phyloP scores from a whole-genome alignment of 306 rosid species.

The Macrotyloma uniflorum region DNA sequence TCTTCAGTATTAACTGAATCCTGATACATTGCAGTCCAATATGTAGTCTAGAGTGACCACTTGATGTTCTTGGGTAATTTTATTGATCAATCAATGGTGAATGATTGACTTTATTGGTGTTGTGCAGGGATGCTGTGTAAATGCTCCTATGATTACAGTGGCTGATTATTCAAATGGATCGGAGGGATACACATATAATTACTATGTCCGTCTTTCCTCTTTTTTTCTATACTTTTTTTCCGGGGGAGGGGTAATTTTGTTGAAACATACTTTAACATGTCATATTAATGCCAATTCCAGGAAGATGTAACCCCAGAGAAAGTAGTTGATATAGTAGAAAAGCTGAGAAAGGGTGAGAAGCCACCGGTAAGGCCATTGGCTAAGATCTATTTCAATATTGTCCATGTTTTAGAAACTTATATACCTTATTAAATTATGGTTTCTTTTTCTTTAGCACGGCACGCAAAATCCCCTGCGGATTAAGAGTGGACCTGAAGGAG shows the following conservation, averaged over 20 bases:
- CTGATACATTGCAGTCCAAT: neutral
- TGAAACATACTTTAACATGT: constrained; percentile 11
- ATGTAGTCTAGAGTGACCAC: neutral
- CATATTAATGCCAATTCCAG: constrained; percentile 51
- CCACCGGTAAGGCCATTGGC: constrained; percentile 72
- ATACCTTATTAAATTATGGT: neutral
- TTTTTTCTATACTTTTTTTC: neutral
- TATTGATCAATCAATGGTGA: constrained; percentile 6
- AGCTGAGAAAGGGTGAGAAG: constrained; percentile 83
- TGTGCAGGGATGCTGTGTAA: constrained; percentile 94
- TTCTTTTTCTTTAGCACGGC: constrained; percentile 62
- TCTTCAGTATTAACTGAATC: neutral
- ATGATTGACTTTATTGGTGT: constrained; percentile 34
- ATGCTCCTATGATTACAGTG: constrained; percentile 98
- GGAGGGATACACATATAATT: constrained; percentile 88
- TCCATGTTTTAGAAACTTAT: constrained; percentile 14
- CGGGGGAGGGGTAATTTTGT: neutral
- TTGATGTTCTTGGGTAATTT: constrained; percentile 8
- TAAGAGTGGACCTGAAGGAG: constrained; percentile 95
- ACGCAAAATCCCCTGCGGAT: constrained; percentile 83
- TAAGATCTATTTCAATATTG: neutral
- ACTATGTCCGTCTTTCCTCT: constrained; percentile 64
- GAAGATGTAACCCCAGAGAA: constrained; percentile 91
- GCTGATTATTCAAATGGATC: constrained; percentile 98
- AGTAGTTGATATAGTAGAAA: constrained; percentile 86